Evolutionary conservation across 192 early-diverging fungal species (phyloP), one percentile per base, ranked within the genome.

Genomic region (Backusella psychrophila): DNA sequence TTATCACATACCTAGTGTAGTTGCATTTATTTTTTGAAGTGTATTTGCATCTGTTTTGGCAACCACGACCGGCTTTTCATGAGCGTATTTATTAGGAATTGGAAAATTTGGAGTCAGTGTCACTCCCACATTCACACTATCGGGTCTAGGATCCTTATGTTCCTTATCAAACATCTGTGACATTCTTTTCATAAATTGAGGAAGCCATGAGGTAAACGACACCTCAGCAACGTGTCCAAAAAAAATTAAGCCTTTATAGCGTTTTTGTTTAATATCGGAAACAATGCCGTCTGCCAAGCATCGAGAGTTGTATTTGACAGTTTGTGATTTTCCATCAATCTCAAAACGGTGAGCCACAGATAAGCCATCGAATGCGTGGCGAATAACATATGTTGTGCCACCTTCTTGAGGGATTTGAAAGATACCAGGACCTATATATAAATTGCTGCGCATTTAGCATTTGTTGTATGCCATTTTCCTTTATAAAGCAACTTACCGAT

Each of bases 51-150:
- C 82, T 3, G 82, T 80, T 63, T 83, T 83, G 21, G 78, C 29
- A 0, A 83, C 78, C 4, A 83, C 52, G 0, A 74, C 69, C 11
- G 42, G 53, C 2, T 39, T 36, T 21, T 76, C 49, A 26, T 29
- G n/a, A 19, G 65, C 6, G 11, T 26, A 63, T 63, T 63, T 63
- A 29, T 63, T 29, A 21, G 78, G 78, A 1, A 77, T 31, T 14
- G 82, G 82, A 29, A 77, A 83, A 70, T 83, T 83, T 26, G 82
- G 78, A 3, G 82, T 77, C 14, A 65, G 42, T 4, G 82, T 83
- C 31, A 83, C 76, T 56, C 73, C 74, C 2, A 80, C 66, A 63
- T 63, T 63, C 19, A 29, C 23, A 63, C 23, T 29, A 14, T 63
- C 56, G 9, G 56, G 56, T 63, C 56, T 63, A 63, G 23, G 56